A percentile compares a stretch with the other conserved stretches of the same genome.
Conservation (phyloP, 169 alveolate genomes). For the Cryptosporidium muris region DNA sequence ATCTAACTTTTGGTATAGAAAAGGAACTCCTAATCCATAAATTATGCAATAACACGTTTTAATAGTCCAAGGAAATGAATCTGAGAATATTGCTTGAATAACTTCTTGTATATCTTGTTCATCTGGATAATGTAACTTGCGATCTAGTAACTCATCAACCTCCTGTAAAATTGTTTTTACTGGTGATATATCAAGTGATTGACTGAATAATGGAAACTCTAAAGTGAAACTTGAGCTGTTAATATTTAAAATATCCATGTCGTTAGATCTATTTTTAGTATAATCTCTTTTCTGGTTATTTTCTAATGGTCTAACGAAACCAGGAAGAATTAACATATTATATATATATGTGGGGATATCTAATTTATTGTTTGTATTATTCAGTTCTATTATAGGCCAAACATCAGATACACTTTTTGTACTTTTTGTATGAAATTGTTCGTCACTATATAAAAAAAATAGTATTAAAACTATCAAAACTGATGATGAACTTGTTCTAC, state of each 20-base stretch:
- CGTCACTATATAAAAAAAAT: conserved; percentile 27
- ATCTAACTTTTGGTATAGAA: conserved; percentile 25
- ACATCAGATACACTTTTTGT: background rate
- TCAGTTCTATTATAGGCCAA: background rate
- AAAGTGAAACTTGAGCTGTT: too few relatives aligned
- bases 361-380: conserved; percentile 10
- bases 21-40: background rate
- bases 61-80: conserved; percentile 60
- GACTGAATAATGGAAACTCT: background rate
- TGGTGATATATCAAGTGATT: background rate
- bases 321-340: conserved; percentile 28
- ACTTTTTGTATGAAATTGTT: background rate
- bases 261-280: too few relatives aligned
- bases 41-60: conserved; percentile 15
- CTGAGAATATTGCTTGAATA: conserved; percentile 29
- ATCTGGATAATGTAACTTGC: background rate
- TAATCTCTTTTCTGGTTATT: background rate
- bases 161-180: background rate
- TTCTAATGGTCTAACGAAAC: background rate
- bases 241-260: too few relatives aligned
- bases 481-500: conserved; percentile 50
- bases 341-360: conserved; percentile 1
- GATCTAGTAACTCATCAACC: background rate
- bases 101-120: background rate
- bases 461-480: conserved; percentile 15